Conservation (phyloP, 352 stramenopile species). For the Saprolegnia diclina region DNA sequence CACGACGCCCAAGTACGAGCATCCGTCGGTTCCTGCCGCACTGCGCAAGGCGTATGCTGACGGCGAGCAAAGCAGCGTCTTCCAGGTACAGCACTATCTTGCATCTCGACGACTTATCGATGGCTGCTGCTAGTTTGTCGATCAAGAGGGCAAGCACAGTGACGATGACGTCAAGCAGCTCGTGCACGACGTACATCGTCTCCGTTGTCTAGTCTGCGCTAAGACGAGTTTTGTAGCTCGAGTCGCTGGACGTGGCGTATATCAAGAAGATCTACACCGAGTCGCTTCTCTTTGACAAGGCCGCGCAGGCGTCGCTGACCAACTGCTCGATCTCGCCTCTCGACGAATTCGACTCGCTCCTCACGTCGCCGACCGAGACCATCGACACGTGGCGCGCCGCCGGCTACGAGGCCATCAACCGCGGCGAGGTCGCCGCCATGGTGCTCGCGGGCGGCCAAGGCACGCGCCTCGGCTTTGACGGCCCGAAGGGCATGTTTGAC, state of each 20-base stretch:
- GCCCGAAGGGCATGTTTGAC: constrained; percentile 94
- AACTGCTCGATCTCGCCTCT: constrained; percentile 52
- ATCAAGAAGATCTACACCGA: constrained; percentile 52
- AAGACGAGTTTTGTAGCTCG: constrained; percentile 36
- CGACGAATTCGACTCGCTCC: constrained; percentile 57
- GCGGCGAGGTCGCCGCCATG: constrained; percentile 88
- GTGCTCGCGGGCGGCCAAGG: constrained; percentile 94
- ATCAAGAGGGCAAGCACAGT: constrained; percentile 9
- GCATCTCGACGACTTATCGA: background rate
- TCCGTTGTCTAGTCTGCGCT: background rate
- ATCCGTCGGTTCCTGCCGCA: constrained; percentile 12
- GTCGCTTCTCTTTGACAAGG: constrained; percentile 24
- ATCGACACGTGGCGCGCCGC: constrained; percentile 44
- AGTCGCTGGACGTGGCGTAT: constrained; percentile 55
- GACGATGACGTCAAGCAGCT: constrained; percentile 20
- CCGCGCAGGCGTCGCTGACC: constrained; percentile 20
- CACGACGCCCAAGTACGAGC: constrained; percentile 9
- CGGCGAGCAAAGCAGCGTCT: constrained; percentile 17
- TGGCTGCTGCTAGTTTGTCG: constrained; percentile 21
- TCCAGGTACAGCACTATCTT: constrained; percentile 4
- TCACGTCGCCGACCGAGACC: constrained; percentile 40
- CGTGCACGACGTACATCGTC: constrained; percentile 15
- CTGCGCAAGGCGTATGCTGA: constrained; percentile 7
- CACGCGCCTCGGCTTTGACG: constrained; percentile 93
- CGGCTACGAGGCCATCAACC: constrained; percentile 78